These are phyloP conservation scores for Psilocybe mexicana DNA, from an alignment of 1,284 basidiomycete species.

Conservation along the genomic window DNA sequence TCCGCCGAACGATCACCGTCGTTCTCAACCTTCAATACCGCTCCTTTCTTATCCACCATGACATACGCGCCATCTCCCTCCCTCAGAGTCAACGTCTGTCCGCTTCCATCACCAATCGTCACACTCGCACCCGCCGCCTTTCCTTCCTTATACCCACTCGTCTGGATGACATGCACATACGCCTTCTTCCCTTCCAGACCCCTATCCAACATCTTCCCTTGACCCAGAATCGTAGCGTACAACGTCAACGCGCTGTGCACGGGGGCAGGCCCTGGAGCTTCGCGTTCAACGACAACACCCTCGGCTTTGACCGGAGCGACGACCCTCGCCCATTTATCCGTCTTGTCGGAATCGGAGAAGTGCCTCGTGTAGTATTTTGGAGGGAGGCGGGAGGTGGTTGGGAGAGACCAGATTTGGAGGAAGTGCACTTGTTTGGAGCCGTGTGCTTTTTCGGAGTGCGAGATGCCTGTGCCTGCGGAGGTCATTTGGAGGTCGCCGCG, in stretches of 20 bases:
- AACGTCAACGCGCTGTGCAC: constrained; percentile 63
- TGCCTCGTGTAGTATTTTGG: constrained; percentile 87
- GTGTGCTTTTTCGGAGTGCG: constrained; percentile 77
- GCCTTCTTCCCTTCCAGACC: constrained; percentile 52
- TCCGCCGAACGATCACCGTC: constrained; percentile 62
- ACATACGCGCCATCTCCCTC: constrained; percentile 40
- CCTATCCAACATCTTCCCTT: constrained; percentile 53
- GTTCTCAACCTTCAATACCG: constrained; percentile 52
- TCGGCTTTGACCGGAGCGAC: constrained; percentile 67
- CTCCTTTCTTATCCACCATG: constrained; percentile 67
- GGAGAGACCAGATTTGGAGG: constrained; percentile 86
- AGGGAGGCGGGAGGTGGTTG: constrained; percentile 52
- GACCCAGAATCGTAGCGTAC: constrained; percentile 67
- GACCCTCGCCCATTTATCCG: constrained; percentile 63
- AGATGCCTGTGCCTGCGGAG: constrained; percentile 84
- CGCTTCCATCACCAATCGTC: constrained; percentile 40
- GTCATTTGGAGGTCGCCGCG: constrained; percentile 92
- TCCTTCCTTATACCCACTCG: constrained; percentile 69
- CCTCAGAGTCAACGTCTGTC: constrained; percentile 38
- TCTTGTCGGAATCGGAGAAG: constrained; percentile 83
- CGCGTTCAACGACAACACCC: constrained; percentile 61
- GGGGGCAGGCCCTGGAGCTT: constrained; percentile 42
- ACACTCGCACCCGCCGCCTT: constrained; percentile 51
- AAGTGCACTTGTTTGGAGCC: constrained; percentile 72
- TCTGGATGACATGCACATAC: constrained; percentile 75